Percentiles rank a stretch among this genome's conserved stretches.
Conservation (phyloP, 1,284 basidiomycete genomes). For the Ganoderma boninense region DNA sequence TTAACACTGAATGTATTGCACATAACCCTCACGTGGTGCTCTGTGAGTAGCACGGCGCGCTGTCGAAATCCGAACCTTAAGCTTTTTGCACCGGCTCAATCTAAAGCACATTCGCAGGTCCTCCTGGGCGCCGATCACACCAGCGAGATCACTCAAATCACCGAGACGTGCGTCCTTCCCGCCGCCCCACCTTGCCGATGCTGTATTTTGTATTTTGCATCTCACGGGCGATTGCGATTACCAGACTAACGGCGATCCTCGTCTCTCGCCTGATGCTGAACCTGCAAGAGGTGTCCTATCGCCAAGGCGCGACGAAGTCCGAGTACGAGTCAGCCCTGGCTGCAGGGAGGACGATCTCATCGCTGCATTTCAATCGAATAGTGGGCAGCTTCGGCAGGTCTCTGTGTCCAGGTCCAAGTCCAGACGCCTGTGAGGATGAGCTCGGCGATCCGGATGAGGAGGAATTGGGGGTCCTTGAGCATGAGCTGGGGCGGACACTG, state of each 20-base stretch:
- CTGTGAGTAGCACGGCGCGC: background rate
- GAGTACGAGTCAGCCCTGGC: background rate
- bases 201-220: background rate
- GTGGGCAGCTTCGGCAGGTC: background rate
- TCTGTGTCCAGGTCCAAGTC: background rate
- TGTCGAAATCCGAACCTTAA: no score
- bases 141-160: slow-evolving; percentile 1
- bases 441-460: no score
- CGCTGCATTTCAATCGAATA: background rate
- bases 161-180: background rate
- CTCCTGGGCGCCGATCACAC: background rate
- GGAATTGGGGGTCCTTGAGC: no score
- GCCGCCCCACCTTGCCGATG: background rate
- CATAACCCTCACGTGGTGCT: background rate
- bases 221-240: no score
- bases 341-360: background rate
- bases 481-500: no score
- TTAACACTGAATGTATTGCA: slow-evolving; percentile 6
- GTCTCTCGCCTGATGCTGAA: slow-evolving; percentile 7
- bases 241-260: slow-evolving; percentile 2
- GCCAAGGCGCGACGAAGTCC: background rate
- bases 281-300: background rate
- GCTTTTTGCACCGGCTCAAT: no score
- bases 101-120: background rate
- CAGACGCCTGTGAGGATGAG: no score